These are phyloP conservation scores for Ogataea henricii DNA, from an alignment of 805 yeast genomes.

Conservation along the genomic window DNA sequence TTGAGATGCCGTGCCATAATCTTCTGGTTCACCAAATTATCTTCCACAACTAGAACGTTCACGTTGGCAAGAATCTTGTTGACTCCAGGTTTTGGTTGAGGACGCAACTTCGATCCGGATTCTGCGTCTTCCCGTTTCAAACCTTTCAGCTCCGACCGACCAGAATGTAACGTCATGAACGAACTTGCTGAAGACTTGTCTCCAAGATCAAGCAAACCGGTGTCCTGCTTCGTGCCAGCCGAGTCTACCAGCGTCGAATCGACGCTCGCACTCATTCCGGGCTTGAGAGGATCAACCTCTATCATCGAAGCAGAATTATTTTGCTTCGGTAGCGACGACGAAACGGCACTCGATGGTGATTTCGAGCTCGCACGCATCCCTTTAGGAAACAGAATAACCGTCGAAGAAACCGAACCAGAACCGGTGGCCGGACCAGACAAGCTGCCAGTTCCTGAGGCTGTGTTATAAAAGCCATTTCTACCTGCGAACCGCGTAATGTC, in stretches of 20 bases:
- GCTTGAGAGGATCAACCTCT: not conserved
- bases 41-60: slow-evolving; percentile 92
- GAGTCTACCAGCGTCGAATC: not conserved
- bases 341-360: slow-evolving; percentile 15
- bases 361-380: slow-evolving; percentile 28
- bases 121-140: slow-evolving; percentile 18
- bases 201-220: not conserved
- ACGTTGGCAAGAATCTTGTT: slow-evolving; percentile 82
- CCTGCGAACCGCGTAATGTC: slow-evolving; percentile 23
- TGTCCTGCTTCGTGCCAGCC: not conserved
- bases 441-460: slow-evolving; percentile 1
- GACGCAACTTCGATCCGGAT: slow-evolving; percentile 15
- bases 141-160: slow-evolving; percentile 6
- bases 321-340: slow-evolving; percentile 1
- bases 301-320: slow-evolving; percentile 1
- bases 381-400: slow-evolving; percentile 53
- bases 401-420: slow-evolving; percentile 32
- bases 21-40: slow-evolving; percentile 90
- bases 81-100: slow-evolving; percentile 39
- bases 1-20: slow-evolving; percentile 87
- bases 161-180: slow-evolving; percentile 6
- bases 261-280: not conserved
- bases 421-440: no score
- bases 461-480: slow-evolving; percentile 6
- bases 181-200: slow-evolving; percentile 12